phyloP scores from a whole-genome alignment of 768 basidiomycete species.

The Mycena rebaudengoi region DNA sequence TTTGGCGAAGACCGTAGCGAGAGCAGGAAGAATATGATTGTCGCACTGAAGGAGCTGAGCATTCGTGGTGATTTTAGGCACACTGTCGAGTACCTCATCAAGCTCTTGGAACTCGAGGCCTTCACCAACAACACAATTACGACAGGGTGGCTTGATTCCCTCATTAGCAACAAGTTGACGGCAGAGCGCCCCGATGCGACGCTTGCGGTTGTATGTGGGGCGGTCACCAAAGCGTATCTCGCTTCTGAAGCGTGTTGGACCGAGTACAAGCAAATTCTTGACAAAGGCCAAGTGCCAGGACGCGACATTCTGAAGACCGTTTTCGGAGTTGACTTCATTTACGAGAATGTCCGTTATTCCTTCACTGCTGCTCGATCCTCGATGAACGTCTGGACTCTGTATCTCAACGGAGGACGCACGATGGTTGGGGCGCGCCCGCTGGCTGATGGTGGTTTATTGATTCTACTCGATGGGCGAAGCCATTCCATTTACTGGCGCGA shows the following conservation, averaged over 20 bases:
- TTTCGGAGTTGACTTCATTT: constrained; percentile 96
- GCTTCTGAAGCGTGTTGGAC: constrained; percentile 88
- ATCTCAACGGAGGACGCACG: constrained; percentile 94
- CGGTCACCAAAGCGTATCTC: constrained; percentile 93
- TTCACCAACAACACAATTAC: constrained; percentile 98
- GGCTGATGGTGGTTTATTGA: constrained; percentile 93
- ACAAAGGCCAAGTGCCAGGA: constrained; percentile 97
- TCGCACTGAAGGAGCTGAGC: constrained; percentile 96
- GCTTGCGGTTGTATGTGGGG: constrained; percentile 95
- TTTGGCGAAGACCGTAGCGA: constrained; percentile 97
- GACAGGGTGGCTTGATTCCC: constrained; percentile 97
- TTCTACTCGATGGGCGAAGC: constrained; percentile 91
- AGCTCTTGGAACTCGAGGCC: constrained; percentile 92
- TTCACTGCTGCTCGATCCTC: constrained; percentile 96
- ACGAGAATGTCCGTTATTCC: constrained; percentile 93
- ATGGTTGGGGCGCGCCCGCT: constrained; percentile 92
- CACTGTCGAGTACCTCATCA: constrained; percentile 99
- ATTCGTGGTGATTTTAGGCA: constrained; percentile 99
- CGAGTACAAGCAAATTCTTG: constrained; percentile 94
- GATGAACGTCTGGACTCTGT: constrained; percentile 89
- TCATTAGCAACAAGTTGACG: constrained; percentile 97
- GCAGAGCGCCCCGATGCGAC: constrained; percentile 95
- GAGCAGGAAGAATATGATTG: constrained; percentile 98
- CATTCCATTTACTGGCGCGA: constrained; percentile 99
- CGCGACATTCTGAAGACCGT: constrained; percentile 96